Conservation (phyloP, 768 basidiomycete species). For the Cubamyces sp. region DNA sequence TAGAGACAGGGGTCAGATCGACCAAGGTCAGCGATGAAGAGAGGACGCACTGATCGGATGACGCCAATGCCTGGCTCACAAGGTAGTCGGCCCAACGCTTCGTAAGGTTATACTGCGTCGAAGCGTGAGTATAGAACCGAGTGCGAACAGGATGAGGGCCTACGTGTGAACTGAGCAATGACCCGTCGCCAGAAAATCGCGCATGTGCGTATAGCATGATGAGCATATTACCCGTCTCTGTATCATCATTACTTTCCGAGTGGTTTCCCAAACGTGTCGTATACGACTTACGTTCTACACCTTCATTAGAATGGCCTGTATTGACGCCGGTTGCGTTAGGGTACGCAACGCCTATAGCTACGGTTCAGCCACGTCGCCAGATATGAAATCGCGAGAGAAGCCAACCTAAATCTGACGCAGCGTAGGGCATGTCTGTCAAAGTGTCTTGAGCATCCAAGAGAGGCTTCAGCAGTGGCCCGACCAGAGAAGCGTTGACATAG, state of each 20-base stretch:
- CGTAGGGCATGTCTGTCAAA: slow-evolving; percentile 28
- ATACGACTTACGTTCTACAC: slow-evolving; percentile 20
- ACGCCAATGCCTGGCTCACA: slow-evolving; percentile 23
- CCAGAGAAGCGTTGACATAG: slow-evolving; percentile 37
- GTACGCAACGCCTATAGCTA: slow-evolving; percentile 9
- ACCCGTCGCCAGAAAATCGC: slow-evolving; percentile 32
- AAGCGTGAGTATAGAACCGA: background rate
- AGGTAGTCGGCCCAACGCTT: slow-evolving; percentile 33
- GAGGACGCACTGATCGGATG: slow-evolving; percentile 15
- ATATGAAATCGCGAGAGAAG: background rate
- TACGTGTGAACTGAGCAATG: slow-evolving; percentile 24
- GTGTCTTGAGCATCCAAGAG: slow-evolving; percentile 33
- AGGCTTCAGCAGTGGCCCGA: slow-evolving; percentile 32
- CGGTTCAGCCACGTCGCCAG: background rate
- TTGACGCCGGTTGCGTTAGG: slow-evolving; percentile 21
- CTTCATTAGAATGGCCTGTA: background rate
- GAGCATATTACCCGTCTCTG: slow-evolving; percentile 40
- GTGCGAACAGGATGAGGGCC: background rate
- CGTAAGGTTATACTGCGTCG: slow-evolving; percentile 29
- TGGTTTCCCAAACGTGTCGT: too few relatives aligned
- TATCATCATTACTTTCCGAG: background rate
- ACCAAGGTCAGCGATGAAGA: too few relatives aligned
- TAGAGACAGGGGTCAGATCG: background rate
- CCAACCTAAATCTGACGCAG: slow-evolving; percentile 35
- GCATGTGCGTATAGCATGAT: slow-evolving; percentile 37